Evolutionary conservation across 441 rosid genomes (phyloP).

Genomic region (Manihot esculenta): DNA sequence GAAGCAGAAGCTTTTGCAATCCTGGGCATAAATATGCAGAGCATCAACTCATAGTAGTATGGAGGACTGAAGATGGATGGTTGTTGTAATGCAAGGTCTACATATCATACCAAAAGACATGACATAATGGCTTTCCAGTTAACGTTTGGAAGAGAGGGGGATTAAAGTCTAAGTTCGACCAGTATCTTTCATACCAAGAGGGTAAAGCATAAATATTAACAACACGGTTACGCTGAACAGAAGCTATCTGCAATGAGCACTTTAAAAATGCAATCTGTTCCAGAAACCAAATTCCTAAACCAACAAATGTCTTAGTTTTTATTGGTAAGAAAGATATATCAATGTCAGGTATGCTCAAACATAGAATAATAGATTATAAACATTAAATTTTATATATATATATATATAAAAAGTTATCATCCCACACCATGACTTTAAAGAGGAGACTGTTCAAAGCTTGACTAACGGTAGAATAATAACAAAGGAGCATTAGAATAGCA

Average conservation of each 20-base stretch:
- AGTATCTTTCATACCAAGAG: neutral
- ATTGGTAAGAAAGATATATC: neutral
- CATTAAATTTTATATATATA: too few relatives aligned
- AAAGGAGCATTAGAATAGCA: neutral
- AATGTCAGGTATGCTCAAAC: neutral
- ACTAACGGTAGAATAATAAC: neutral
- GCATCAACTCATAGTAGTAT: neutral
- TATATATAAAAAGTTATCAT: neutral
- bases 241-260: neutral
- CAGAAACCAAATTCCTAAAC: neutral
- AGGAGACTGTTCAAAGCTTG: neutral
- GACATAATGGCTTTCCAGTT: neutral
- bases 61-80: neutral
- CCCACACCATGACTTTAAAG: neutral
- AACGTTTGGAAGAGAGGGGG: neutral
- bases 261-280: neutral
- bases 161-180: neutral
- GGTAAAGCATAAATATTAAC: neutral
- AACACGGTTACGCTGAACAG: neutral
- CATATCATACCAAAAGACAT: neutral
- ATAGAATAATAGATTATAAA: neutral
- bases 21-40: neutral
- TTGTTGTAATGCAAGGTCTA: neutral
- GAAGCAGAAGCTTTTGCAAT: neutral
- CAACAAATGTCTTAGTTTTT: neutral